phyloP scores from a whole-genome alignment of 345 rosid genomes.

The Mangifera indica region DNA sequence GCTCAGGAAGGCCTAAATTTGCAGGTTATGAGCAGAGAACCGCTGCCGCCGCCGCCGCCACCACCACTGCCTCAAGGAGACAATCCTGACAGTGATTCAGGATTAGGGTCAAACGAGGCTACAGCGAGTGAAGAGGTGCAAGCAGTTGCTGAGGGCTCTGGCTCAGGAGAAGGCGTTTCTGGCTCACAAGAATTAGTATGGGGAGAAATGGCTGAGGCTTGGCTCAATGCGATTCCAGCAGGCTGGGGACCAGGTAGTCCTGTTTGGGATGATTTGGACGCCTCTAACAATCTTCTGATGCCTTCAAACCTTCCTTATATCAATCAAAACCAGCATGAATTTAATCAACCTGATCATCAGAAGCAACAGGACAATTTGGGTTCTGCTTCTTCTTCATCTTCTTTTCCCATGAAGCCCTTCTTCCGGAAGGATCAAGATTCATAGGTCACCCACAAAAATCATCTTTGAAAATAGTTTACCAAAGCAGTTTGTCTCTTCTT shows the following conservation, averaged over 20 bases:
- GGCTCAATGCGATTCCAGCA: conserved; percentile 76
- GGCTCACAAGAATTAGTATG: conserved; percentile 49
- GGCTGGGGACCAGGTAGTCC: conserved; percentile 94
- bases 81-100: conserved; percentile 39
- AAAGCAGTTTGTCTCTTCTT: not conserved
- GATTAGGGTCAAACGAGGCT: conserved; percentile 34
- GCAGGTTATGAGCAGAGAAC: conserved; percentile 16
- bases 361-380: conserved; percentile 30
- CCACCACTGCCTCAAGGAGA: conserved; percentile 26
- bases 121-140: conserved; percentile 30
- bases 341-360: conserved; percentile 29
- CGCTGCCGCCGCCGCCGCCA: conserved; percentile 6
- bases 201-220: conserved; percentile 79
- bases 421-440: conserved; percentile 58
- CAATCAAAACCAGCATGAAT: conserved; percentile 37
- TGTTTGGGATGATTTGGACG: conserved; percentile 89
- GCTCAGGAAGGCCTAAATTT: conserved; percentile 24
- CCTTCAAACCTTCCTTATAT: conserved; percentile 51
- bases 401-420: conserved; percentile 63
- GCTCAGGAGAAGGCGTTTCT: conserved; percentile 30
- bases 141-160: conserved; percentile 24
- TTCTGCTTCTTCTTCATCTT: conserved; percentile 40
- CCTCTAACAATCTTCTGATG: conserved; percentile 40
- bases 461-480: conserved; percentile 5
- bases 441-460: conserved; percentile 14